Conservation (phyloP, 176 grass and related monocot species). For the Carex myosuroides region DNA sequence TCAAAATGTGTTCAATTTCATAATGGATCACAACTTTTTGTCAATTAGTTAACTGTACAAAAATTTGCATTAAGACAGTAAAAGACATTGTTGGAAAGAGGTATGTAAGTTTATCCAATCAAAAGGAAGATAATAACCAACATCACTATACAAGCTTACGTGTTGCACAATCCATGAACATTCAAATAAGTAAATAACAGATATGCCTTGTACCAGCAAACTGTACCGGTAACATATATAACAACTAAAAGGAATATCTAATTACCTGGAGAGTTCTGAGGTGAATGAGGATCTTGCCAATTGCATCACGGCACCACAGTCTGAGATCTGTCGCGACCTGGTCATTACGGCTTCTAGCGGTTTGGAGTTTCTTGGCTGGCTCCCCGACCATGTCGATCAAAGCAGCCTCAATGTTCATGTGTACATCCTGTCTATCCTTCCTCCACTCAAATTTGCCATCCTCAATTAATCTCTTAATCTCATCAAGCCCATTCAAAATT, state of each 20-base stretch:
- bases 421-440: constrained; percentile 79
- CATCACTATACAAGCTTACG: neutral
- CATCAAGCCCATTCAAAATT: constrained; percentile 75
- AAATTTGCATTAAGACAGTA: neutral
- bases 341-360: constrained; percentile 92
- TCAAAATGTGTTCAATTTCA: neutral
- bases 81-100: neutral
- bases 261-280: constrained; percentile 81
- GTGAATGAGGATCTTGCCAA: constrained; percentile 77
- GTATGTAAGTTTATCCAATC: neutral
- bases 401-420: constrained; percentile 98
- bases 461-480: constrained; percentile 75
- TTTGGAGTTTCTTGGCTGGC: constrained; percentile 92
- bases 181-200: neutral
- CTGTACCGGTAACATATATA: neutral
- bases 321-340: constrained; percentile 92
- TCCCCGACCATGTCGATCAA: constrained; percentile 87
- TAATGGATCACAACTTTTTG: neutral
- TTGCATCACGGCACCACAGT: constrained; percentile 86
- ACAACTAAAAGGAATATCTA: constrained; percentile 16
- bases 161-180: neutral
- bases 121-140: neutral
- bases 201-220: neutral
- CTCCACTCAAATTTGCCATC: constrained; percentile 89
- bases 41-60: neutral